Base-by-base conservation (phyloP, 2,329 filamentous ascomycete species). In the Epichloe coenophiala region DNA sequence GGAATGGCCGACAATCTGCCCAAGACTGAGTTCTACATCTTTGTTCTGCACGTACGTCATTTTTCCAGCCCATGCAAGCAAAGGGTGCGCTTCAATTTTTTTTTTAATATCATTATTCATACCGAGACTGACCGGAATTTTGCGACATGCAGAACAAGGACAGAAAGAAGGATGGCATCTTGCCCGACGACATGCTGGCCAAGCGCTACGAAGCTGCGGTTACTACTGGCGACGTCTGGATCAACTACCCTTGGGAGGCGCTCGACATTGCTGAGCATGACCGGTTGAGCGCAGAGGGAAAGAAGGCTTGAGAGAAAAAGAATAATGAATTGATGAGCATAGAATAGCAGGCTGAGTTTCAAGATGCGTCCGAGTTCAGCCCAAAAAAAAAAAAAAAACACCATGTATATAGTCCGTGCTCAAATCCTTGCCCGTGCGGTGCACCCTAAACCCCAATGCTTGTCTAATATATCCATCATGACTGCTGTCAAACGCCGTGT, bases 241-340 rank as follows among this genome's bases (percentile, higher is more conserved):
- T 97, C 66, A 94, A 88, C 77, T 98, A 98, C 71, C 93, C 93
- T 15, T 98, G 93, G 93, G 93, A 97, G 73, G 93, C 93, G 42
- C 84, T 71, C 36, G 87, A 96, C 65, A 96, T 97, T 63, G 88
- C 95, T 31, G 87, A 90, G 76, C 91, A 96, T 66, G 91, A 97
- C 69, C 69, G 72, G 53, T 65, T 83, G 52, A 86, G 88, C 17
- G 71, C 73, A 59, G 67, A 72, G 58, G 58, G 57, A 27, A 64
- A 65, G 47, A 57, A 57, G 50, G 49, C 45, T 37, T 55, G 23
- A 50, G 17, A 2, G 12, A 23, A 8, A 7, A 6, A 21, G 1
- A 21, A 21, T 27, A 3, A 39, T 39, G 39, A 45, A 15, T 49
- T 38, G 19, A 31, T 35, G 43, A 35, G 11, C 1, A 41, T 45